phyloP scores from a whole-genome alignment of 805 yeast species.

The Starmerella bacillaris region DNA sequence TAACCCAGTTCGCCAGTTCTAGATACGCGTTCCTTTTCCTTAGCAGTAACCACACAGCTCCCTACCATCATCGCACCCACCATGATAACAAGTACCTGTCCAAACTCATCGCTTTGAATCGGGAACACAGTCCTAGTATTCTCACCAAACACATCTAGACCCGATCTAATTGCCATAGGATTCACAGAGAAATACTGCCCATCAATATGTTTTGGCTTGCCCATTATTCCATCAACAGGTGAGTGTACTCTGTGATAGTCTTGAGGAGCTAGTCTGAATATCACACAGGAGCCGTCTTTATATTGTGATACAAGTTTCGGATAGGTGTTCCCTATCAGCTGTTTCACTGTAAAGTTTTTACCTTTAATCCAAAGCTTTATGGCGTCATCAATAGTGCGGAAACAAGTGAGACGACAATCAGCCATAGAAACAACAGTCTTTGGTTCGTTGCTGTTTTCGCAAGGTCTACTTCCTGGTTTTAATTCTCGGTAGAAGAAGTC shows the following conservation, averaged over 20 bases:
- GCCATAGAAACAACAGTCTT: slow-evolving; percentile 58
- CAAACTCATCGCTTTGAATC: slow-evolving; percentile 58
- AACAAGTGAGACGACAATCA: slow-evolving; percentile 69
- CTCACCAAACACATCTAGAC: slow-evolving; percentile 82
- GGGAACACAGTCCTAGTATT: slow-evolving; percentile 67
- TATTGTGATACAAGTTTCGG: slow-evolving; percentile 25
- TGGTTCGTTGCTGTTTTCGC: slow-evolving; percentile 38
- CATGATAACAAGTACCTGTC: slow-evolving; percentile 56
- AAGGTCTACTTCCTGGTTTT: slow-evolving; percentile 49
- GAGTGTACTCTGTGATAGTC: slow-evolving; percentile 89
- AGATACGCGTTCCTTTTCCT: slow-evolving; percentile 37
- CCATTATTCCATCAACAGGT: slow-evolving; percentile 62
- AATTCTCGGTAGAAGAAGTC: slow-evolving; percentile 74
- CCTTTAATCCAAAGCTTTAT: slow-evolving; percentile 83
- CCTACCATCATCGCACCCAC: slow-evolving; percentile 99
- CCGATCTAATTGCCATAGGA: slow-evolving; percentile 88
- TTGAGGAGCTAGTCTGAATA: slow-evolving; percentile 88
- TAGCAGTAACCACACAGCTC: slow-evolving; percentile 53
- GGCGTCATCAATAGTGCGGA: slow-evolving; percentile 40
- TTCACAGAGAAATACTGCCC: slow-evolving; percentile 94
- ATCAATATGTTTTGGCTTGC: slow-evolving; percentile 46
- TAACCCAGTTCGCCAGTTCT: slow-evolving; percentile 81
- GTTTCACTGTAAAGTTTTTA: slow-evolving; percentile 45
- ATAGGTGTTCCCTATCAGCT: slow-evolving; percentile 34
- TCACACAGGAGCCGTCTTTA: slow-evolving; percentile 44